phyloP scores from a whole-genome alignment of 257 asterid genomes.

The Ocimum tenuiflorum region DNA sequence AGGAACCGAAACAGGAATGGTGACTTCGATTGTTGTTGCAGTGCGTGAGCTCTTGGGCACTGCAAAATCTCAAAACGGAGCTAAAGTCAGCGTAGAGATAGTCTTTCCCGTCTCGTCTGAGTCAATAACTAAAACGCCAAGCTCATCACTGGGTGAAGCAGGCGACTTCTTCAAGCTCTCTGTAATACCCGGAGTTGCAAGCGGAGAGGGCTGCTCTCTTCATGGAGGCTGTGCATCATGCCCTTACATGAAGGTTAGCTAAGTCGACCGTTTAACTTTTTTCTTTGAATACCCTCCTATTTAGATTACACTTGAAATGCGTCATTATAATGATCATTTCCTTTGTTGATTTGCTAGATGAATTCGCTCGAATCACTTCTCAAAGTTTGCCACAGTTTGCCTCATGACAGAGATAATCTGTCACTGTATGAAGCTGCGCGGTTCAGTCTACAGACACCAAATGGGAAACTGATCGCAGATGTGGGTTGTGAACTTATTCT shows the following conservation, averaged over 20 bases:
- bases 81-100: slow-evolving; percentile 75
- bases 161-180: slow-evolving; percentile 33
- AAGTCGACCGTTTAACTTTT: neutral
- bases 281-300: neutral
- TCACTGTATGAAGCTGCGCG: slow-evolving; percentile 74
- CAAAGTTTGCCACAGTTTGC: slow-evolving; percentile 63
- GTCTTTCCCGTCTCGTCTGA: slow-evolving; percentile 93
- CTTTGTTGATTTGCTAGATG: slow-evolving; percentile 44
- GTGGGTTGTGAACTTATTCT: slow-evolving; percentile 96
- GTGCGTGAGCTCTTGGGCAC: slow-evolving; percentile 57
- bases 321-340: neutral
- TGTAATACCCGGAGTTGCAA: slow-evolving; percentile 81
- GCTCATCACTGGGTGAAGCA: slow-evolving; percentile 33
- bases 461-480: slow-evolving; percentile 77
- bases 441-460: slow-evolving; percentile 72
- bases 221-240: slow-evolving; percentile 99
- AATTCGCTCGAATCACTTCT: slow-evolving; percentile 81
- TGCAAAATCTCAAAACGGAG: slow-evolving; percentile 21
- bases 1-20: slow-evolving; percentile 98
- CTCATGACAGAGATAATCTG: slow-evolving; percentile 42
- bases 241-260: slow-evolving; percentile 94
- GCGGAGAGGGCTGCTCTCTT: slow-evolving; percentile 97
- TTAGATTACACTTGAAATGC: neutral
- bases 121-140: slow-evolving; percentile 53
- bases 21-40: slow-evolving; percentile 81